Base-by-base conservation (phyloP, 192 early-diverging fungal genomes). In the Backusella westeae region DNA sequence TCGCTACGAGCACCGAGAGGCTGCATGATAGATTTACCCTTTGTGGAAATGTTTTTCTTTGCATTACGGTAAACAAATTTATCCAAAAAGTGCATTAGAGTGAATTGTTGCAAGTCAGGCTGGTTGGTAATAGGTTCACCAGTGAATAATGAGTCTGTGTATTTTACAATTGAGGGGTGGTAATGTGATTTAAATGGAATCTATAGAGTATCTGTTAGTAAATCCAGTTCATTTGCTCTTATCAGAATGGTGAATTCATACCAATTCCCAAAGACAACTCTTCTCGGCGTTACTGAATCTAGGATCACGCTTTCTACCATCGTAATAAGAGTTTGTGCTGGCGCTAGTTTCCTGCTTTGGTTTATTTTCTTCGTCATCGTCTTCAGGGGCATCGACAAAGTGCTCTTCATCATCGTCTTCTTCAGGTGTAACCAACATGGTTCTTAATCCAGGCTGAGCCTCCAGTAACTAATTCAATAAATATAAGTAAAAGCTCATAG, bases 21-120 rank as follows among this genome's bases (percentile, higher is more conserved):
- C 83, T 90, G 91, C 87, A 90, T 90, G 74, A 89, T 88, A n/a
- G 82, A 84, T 63, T n/a, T 77, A 19, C 90, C 92, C 46, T 91
- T 88, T 59, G 91, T 89, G 1, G 85, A 79, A 21, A 82, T 74
- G 34, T 81, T 75, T 74, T 92, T 91, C 85, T 97, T 97, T 52
- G 97, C 93, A 86, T 96, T 96, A 83, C 96, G 95, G 85, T 91
- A 97, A 32, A 98, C 94, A 88, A 99, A 98, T 46, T 93, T 88
- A 77, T 99, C 96, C 65, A 99, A 89, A 87, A 99, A 99, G 76
- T 96, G 95, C 66, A 91, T 85, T 52, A 98, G 84, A 14, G 96
- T 96, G 83, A 97, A 95, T 78, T 92, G 93, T 78, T 95, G 93
- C 69, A 99, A 87, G 71, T 96, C 95, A 75, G 91, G 90, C 21